phyloP scores from a whole-genome alignment of 2,329 filamentous ascomycete genomes.

The Pseudogymnoascus sp. region DNA sequence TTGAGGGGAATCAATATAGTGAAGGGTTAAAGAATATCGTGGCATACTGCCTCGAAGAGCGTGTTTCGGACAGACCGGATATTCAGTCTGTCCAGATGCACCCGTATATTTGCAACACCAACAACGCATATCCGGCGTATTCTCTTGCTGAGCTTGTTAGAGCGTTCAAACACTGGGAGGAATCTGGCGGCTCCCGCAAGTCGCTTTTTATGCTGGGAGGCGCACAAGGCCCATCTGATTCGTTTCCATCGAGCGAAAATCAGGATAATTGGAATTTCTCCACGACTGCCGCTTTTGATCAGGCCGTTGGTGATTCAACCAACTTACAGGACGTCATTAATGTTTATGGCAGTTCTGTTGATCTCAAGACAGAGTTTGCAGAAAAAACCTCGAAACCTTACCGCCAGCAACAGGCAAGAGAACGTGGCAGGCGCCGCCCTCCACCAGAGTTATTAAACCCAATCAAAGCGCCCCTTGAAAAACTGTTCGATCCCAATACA shows the following conservation, averaged over 20 bases:
- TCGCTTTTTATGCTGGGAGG: slow-evolving; percentile 54
- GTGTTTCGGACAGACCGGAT: slow-evolving; percentile 58
- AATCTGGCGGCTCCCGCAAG: slow-evolving; percentile 60
- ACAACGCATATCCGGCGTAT: slow-evolving; percentile 53
- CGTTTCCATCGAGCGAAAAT: slow-evolving; percentile 37
- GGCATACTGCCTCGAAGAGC: slow-evolving; percentile 62
- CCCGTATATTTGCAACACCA: slow-evolving; percentile 57
- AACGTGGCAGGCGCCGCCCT: slow-evolving; percentile 36
- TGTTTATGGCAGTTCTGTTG: slow-evolving; percentile 50
- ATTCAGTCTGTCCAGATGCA: slow-evolving; percentile 64
- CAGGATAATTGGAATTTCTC: slow-evolving; percentile 62
- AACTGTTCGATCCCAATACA: slow-evolving; percentile 58
- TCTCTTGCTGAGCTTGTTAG: slow-evolving; percentile 58
- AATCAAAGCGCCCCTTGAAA: slow-evolving; percentile 52
- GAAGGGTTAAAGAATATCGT: slow-evolving; percentile 60
- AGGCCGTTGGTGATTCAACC: slow-evolving; percentile 41
- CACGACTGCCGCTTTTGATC: slow-evolving; percentile 56
- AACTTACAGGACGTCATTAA: slow-evolving; percentile 53
- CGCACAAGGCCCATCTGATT: slow-evolving; percentile 38
- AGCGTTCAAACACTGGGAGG: slow-evolving; percentile 68
- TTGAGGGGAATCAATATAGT: slow-evolving; percentile 66
- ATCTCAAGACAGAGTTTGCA: slow-evolving; percentile 38
- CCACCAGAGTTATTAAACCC: slow-evolving; percentile 51
- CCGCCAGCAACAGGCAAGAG: slow-evolving; percentile 29
- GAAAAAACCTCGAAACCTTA: slow-evolving; percentile 45